A percentile compares a stretch with the other conserved stretches of the same genome.
phyloP scores from a whole-genome alignment of 2,329 filamentous ascomycete genomes.

The Metarhizium sp. region DNA sequence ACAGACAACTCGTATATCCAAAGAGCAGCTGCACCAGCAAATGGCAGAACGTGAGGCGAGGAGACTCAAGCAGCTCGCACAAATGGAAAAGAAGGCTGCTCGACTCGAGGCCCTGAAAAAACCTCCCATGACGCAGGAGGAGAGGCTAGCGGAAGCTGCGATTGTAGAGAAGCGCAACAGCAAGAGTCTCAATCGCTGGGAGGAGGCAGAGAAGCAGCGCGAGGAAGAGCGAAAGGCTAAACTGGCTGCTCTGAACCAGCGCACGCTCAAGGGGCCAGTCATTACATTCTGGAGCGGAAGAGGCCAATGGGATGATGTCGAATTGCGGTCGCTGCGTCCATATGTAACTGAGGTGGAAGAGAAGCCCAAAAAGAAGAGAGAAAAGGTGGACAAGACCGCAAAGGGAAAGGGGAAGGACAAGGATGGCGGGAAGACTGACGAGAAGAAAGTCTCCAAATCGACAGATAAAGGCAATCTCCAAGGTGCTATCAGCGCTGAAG shows the following conservation, averaged over 20 bases:
- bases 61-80: conserved; percentile 59
- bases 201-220: conserved; percentile 81
- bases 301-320: conserved; percentile 69
- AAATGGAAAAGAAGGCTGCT: conserved; percentile 60
- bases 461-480: conserved; percentile 10
- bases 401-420: conserved; percentile 19
- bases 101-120: conserved; percentile 66
- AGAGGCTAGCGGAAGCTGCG: conserved; percentile 74
- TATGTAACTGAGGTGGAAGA: conserved; percentile 54
- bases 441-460: conserved; percentile 1
- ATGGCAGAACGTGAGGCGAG: conserved; percentile 65
- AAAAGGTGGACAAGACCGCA: conserved; percentile 25
- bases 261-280: conserved; percentile 79
- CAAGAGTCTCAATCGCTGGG: conserved; percentile 88
- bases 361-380: conserved; percentile 49
- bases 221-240: conserved; percentile 76
- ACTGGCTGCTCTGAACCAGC: conserved; percentile 78
- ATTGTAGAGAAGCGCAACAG: conserved; percentile 77
- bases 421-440: conserved; percentile 4
- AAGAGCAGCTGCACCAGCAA: conserved; percentile 57
- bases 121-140: conserved; percentile 75
- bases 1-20: conserved; percentile 48
- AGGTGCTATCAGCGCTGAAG: not conserved
- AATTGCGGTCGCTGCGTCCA: conserved; percentile 61
- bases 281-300: conserved; percentile 92